Evolutionary conservation across 108 stramenopile genomes (phyloP).

Genomic region (Nitzschia palea): DNA sequence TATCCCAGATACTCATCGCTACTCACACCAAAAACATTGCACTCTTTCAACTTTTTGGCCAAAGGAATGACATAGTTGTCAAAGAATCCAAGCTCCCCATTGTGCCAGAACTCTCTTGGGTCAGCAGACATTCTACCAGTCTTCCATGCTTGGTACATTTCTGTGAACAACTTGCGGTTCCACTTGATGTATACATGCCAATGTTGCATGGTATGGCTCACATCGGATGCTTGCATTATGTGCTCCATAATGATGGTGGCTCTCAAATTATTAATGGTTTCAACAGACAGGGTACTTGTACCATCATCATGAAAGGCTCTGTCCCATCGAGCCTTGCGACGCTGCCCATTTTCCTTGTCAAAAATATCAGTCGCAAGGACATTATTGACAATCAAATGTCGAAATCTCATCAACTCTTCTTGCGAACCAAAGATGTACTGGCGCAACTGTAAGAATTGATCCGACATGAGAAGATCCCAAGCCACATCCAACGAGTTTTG

Average conservation of each 20-base stretch:
- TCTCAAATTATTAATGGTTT: constrained; percentile 8
- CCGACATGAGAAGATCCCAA: constrained; percentile 25
- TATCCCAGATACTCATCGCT: constrained; percentile 43
- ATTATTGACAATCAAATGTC: constrained; percentile 30
- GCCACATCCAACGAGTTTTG: constrained; percentile 1
- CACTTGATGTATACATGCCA: constrained; percentile 58
- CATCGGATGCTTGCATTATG: constrained; percentile 57
- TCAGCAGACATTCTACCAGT: constrained; percentile 40
- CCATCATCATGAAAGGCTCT: constrained; percentile 17
- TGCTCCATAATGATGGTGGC: constrained; percentile 54
- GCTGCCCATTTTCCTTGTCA: constrained; percentile 20
- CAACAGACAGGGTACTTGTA: neutral
- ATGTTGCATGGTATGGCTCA: constrained; percentile 66
- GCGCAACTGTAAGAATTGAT: constrained; percentile 19
- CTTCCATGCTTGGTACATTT: constrained; percentile 46
- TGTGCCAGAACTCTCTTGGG: constrained; percentile 56
- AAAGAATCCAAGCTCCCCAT: constrained; percentile 63
- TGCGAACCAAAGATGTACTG: constrained; percentile 14
- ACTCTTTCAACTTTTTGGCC: constrained; percentile 57
- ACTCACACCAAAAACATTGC: constrained; percentile 55
- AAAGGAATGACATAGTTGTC: constrained; percentile 64
- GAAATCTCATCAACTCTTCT: constrained; percentile 24
- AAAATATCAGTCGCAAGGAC: constrained; percentile 42
- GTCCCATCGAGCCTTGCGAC: constrained; percentile 32
- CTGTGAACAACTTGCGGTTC: constrained; percentile 57